Base-by-base conservation (phyloP, 129 eudicot species). In the Rutidosis leptorrhynchoides region DNA sequence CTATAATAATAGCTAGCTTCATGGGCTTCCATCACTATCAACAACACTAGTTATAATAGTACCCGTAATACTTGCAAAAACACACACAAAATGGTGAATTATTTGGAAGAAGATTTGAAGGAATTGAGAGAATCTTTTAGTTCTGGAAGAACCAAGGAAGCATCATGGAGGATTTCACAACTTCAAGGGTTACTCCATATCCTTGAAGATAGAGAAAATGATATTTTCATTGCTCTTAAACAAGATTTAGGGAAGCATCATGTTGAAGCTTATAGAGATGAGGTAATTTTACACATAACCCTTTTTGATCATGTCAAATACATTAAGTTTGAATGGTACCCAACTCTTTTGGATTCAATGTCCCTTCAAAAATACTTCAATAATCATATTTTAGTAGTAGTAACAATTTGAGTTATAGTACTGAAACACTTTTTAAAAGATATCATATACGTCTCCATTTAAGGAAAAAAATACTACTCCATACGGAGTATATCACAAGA, bases 221-320 rank as follows among this genome's bases (percentile, higher is more conserved):
- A 77, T n/a, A 81, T 91, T 1, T 72, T 52, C 46, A 49, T 23
- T 26, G 97, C 97, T 54, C 96, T 91, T 25, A 45, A 75, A 28
- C 84, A 82, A 33, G 97, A 91, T 59, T 58, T 91, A 58, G 97
- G 96, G 2, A 87, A 87, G 52, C 97, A 87, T 70, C 82, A 69
- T 7, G 85, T 78, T 48, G 96, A 91, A 35, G 77, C 96, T n/a
- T 91, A 76, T 33, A 81, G 94, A 79, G 97, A 91, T 62, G 97
- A 91, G 94, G 97, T 91, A 78, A 19, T 35, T 58, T 67, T 57
- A 8, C n/a, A 12, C 3, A 49, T 61, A 46, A 25, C n/a, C 21
- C 27, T 15, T 28, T 43, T 42, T 21, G 25, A 53, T 19, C 58
- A 53, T 53, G 58, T 26, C 22, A 3, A 53, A 21, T 12, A 4